Evolutionary conservation across 2,329 filamentous ascomycete species (phyloP).

Genomic region (Aspergillus aculeatus): DNA sequence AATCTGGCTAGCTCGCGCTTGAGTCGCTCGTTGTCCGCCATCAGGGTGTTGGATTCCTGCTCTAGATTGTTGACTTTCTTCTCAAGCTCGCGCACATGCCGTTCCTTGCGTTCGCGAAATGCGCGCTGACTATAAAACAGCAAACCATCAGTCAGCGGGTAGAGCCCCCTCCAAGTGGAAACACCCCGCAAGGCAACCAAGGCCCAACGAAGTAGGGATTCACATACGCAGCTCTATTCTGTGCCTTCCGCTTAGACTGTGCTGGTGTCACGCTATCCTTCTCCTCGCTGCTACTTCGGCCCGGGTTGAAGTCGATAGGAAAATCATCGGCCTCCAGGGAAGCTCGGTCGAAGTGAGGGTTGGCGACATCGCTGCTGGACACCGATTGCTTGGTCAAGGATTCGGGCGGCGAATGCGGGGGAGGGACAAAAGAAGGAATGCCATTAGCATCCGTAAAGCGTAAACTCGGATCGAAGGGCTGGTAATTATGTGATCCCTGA

Average conservation of each 20-base stretch:
- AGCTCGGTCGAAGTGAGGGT: constrained; percentile 24
- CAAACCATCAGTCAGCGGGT: not conserved
- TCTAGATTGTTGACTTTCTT: constrained; percentile 77
- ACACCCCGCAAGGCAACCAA: not conserved
- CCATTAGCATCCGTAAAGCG: constrained; percentile 31
- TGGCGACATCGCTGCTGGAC: constrained; percentile 29
- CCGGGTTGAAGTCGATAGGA: constrained; percentile 25
- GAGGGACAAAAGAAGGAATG: constrained; percentile 31
- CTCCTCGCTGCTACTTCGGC: constrained; percentile 54
- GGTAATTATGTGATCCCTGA: constrained; percentile 28
- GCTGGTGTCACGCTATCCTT: constrained; percentile 55
- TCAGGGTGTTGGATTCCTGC: constrained; percentile 67
- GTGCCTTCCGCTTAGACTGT: constrained; percentile 64
- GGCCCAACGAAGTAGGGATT: constrained; percentile 15
- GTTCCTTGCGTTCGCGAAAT: constrained; percentile 93
- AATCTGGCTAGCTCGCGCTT: constrained; percentile 80
- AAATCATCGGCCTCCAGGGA: constrained; percentile 32
- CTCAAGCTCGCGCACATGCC: constrained; percentile 90
- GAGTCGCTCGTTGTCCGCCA: constrained; percentile 81
- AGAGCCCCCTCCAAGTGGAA: not conserved
- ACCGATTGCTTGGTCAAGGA: constrained; percentile 36
- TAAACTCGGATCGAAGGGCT: constrained; percentile 40
- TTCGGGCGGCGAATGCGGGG: constrained; percentile 37
- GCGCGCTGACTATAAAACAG: constrained; percentile 71
- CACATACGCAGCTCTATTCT: constrained; percentile 70